phyloP scores from a whole-genome alignment of 2,329 filamentous ascomycete species.

The Epicoccum sorghinum region DNA sequence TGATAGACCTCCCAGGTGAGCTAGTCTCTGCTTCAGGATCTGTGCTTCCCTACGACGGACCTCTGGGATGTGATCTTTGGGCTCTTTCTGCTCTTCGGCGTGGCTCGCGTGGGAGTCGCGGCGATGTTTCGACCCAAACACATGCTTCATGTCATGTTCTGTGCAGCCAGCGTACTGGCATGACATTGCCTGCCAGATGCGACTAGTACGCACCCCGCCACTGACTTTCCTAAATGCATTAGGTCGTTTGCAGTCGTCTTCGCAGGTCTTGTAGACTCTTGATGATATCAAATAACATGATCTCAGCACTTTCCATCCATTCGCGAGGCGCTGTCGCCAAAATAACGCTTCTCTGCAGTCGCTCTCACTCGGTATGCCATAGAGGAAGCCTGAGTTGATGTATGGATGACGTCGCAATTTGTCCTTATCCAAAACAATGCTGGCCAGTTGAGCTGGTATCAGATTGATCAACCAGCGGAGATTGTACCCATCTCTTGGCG shows the following conservation, averaged over 20 bases:
- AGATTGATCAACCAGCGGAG: conserved; percentile 20
- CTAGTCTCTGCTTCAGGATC: conserved; percentile 17
- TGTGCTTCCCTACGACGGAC: conserved; percentile 13
- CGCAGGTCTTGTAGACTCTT: conserved; percentile 10
- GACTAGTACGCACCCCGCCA: conserved; percentile 18
- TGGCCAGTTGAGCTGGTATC: conserved; percentile 23
- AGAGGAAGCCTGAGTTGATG: conserved; percentile 23
- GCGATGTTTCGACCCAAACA: conserved; percentile 12
- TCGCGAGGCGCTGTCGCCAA: conserved; percentile 20
- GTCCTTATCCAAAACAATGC: conserved; percentile 25
- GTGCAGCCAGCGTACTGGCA: conserved; percentile 24
- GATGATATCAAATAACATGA: conserved; percentile 21
- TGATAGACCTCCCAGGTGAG: conserved; percentile 5
- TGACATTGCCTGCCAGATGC: conserved; percentile 22
- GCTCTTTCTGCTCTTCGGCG: not conserved
- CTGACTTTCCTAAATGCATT: conserved; percentile 19
- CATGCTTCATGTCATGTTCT: conserved; percentile 21
- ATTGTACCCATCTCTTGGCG: conserved; percentile 9
- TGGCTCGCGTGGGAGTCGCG: conserved; percentile 7
- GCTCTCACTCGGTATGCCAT: conserved; percentile 25
- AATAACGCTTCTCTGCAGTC: conserved; percentile 12
- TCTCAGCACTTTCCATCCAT: conserved; percentile 23
- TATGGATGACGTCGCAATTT: conserved; percentile 24
- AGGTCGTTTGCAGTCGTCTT: conserved; percentile 8
- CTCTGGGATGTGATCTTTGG: not conserved